phyloP scores from a whole-genome alignment of 257 asterid genomes.

The Gentiana straminea region DNA sequence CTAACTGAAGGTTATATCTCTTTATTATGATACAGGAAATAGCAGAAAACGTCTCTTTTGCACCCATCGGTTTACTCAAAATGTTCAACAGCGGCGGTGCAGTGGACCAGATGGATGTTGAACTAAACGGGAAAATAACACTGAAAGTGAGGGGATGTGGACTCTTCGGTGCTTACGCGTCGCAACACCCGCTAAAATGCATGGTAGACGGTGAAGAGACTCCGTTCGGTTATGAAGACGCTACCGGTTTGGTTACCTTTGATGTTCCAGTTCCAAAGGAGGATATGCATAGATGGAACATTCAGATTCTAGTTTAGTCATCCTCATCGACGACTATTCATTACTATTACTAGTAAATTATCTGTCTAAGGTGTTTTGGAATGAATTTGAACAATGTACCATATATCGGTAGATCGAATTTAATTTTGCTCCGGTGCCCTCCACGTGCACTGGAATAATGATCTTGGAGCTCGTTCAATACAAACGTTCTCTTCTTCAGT shows the following conservation, averaged over 20 bases:
- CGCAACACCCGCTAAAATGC: slow-evolving; percentile 60
- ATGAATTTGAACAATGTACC: too few species aligned
- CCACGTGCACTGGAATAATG: too few species aligned
- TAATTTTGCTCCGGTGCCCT: too few species aligned
- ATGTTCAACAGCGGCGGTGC: slow-evolving; percentile 93
- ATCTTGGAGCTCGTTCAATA: too few species aligned
- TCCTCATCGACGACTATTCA: too few species aligned
- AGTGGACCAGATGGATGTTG: slow-evolving; percentile 48
- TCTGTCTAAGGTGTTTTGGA: too few species aligned
- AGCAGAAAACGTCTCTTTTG: slow-evolving; percentile 34
- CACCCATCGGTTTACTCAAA: slow-evolving; percentile 83
- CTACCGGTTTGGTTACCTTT: slow-evolving; percentile 48
- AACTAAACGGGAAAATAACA: slow-evolving; percentile 30
- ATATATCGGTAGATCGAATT: too few species aligned
- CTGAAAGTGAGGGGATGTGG: slow-evolving; percentile 79
- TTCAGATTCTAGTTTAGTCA: slow-evolving; percentile 23
- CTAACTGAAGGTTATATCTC: too few species aligned
- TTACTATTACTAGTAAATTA: too few species aligned
- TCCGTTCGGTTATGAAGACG: slow-evolving; percentile 35
- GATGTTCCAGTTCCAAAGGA: slow-evolving; percentile 29
- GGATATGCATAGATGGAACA: slow-evolving; percentile 65
- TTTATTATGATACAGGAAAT: slow-evolving; percentile 36
- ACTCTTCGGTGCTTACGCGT: slow-evolving; percentile 59
- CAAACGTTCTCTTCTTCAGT: too few species aligned
- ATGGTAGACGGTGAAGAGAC: slow-evolving; percentile 30